phyloP scores from a whole-genome alignment of 73 alveolate species.

The Paraurostyla sp. region DNA sequence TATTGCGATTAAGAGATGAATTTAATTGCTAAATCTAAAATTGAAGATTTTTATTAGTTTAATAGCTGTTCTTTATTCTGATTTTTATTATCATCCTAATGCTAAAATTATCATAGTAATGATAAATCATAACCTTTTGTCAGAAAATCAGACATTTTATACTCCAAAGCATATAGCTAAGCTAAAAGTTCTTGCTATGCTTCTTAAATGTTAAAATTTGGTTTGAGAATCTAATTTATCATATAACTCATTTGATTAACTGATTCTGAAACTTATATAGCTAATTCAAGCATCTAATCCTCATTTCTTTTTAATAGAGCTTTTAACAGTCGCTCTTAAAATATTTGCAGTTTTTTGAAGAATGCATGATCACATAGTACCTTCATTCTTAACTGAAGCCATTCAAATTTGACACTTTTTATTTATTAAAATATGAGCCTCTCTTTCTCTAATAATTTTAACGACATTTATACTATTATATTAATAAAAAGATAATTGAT shows the following conservation, averaged over 20 bases:
- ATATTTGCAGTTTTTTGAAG: conserved; percentile 17
- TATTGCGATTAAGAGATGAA: neutral
- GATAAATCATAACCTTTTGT: neutral
- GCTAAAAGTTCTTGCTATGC: neutral
- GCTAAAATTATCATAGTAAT: too few species aligned
- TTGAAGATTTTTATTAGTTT: too few species aligned
- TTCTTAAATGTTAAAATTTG: neutral
- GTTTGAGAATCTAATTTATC: neutral
- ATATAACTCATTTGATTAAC: neutral
- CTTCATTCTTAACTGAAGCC: conserved; percentile 29
- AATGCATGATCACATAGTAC: conserved; percentile 36
- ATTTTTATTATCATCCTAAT: too few species aligned
- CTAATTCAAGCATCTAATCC: conserved; percentile 12
- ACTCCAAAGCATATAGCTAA: neutral
- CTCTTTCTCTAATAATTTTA: neutral
- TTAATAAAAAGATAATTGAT: too few species aligned
- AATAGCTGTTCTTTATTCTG: too few species aligned
- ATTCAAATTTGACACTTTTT: conserved; percentile 17
- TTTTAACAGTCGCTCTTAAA: neutral
- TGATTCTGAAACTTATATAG: conserved; percentile 30
- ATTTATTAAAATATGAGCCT: too few species aligned
- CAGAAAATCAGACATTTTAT: neutral
- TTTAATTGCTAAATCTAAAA: neutral
- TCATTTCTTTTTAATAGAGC: conserved; percentile 6
- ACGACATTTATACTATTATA: neutral